These are phyloP conservation scores for Tricholomella constricta DNA, from an alignment of 768 basidiomycete genomes.

Conservation along the genomic window DNA sequence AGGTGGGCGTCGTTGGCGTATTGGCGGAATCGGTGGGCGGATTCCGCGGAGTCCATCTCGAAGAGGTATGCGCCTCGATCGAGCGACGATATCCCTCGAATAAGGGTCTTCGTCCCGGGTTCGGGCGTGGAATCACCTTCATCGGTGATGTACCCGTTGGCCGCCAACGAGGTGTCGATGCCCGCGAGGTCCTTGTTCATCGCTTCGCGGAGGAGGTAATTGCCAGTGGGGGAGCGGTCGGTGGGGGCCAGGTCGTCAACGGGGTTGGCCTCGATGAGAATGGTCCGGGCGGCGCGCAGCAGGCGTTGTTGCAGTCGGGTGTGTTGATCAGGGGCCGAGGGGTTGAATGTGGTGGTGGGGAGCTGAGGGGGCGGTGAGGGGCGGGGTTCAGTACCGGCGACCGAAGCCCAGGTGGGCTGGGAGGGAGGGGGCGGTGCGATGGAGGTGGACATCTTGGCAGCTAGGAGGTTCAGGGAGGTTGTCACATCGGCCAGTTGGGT, in stretches of 20 bases:
- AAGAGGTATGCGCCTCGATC: not conserved
- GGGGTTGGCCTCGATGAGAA: not conserved
- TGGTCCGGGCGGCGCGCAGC: not conserved
- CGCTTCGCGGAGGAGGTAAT: not conserved
- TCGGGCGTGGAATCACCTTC: not conserved
- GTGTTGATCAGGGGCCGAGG: not conserved
- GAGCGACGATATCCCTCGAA: not conserved
- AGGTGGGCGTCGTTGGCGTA: not conserved
- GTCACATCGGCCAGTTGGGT: not conserved
- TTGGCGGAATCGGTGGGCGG: not conserved
- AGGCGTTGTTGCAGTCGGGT: conserved; percentile 8
- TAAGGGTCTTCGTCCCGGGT: not conserved
- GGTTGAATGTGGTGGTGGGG: not conserved
- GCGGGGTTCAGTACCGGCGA: not conserved
- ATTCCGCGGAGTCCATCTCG: conserved; percentile 1
- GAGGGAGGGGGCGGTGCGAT: not conserved
- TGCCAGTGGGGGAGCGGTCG: not conserved
- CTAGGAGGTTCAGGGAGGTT: not conserved
- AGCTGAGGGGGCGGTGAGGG: not conserved
- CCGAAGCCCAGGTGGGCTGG: not conserved
- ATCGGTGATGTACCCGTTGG: not conserved
- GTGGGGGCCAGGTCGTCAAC: not conserved
- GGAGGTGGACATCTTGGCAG: not conserved
- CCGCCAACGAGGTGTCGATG: not conserved
- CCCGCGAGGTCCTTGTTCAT: not conserved